Conservation (phyloP, 1,139 yeast genomes). For the Debaryomyces nepalensis region DNA sequence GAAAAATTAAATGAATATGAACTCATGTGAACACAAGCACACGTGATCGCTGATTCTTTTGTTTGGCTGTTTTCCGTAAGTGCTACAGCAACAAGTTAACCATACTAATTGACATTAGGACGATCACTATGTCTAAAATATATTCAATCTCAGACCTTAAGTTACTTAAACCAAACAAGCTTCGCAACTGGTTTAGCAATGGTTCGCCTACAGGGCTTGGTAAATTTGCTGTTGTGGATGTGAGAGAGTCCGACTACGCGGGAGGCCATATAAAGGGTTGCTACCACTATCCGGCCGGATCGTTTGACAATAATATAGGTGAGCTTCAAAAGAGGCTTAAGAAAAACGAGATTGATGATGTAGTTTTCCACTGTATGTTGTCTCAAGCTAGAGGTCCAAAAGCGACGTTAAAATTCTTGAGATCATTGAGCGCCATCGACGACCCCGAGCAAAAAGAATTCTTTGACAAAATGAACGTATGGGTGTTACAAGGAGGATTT, state of each 20-base stretch:
- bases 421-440: slow-evolving; percentile 50
- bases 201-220: slow-evolving; percentile 42
- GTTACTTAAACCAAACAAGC: slow-evolving; percentile 48
- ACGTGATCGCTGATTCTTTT: background rate
- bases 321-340: slow-evolving; percentile 44
- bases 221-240: slow-evolving; percentile 76
- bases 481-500: slow-evolving; percentile 85
- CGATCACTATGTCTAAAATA: slow-evolving; percentile 19
- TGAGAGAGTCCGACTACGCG: slow-evolving; percentile 74
- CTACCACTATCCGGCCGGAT: slow-evolving; percentile 62
- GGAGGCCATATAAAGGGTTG: slow-evolving; percentile 74
- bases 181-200: slow-evolving; percentile 49
- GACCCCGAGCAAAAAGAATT: slow-evolving; percentile 30
- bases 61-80: no score
- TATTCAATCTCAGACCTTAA: slow-evolving; percentile 38
- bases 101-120: no score
- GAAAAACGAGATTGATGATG: slow-evolving; percentile 46
- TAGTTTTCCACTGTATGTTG: slow-evolving; percentile 88
- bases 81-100: no score
- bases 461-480: slow-evolving; percentile 54
- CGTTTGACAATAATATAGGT: slow-evolving; percentile 47
- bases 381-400: slow-evolving; percentile 92
- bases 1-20: slow-evolving; percentile 1
- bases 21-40: slow-evolving; percentile 1
- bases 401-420: slow-evolving; percentile 69